Evolutionary conservation across 1,139 yeast genomes (phyloP).

Genomic region (Tardiomyces depauwii): DNA sequence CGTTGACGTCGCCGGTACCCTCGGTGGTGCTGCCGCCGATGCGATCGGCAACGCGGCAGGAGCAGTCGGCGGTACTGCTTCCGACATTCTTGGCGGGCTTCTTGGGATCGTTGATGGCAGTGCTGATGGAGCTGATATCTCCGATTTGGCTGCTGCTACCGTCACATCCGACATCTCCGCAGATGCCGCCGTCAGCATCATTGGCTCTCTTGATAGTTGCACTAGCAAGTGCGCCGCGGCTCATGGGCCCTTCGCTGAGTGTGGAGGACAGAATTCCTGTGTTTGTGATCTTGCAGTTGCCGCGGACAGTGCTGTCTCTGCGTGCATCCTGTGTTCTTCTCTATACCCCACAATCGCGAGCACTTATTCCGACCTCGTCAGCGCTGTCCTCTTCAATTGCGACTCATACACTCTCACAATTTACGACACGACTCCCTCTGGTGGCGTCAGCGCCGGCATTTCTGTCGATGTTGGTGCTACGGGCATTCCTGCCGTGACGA

Average conservation of each 20-base stretch:
- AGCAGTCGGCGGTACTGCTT: no score
- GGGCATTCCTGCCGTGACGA: no score
- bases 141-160: not conserved
- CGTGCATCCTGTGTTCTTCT: not conserved
- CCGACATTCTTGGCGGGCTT: no score
- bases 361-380: not conserved
- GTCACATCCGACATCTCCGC: not conserved
- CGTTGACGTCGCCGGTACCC: no score
- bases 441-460: no score
- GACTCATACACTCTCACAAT: not conserved
- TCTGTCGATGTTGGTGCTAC: no score
- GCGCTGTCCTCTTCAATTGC: not conserved
- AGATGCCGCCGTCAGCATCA: not conserved
- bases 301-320: not conserved
- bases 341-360: not conserved
- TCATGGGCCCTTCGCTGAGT: not conserved
- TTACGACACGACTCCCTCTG: no score
- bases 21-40: no score
- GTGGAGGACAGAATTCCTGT: not conserved
- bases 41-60: no score
- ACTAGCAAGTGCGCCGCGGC: not conserved
- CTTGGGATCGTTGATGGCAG: no score
- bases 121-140: not conserved
- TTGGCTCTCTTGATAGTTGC: not conserved
- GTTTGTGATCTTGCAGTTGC: not conserved